Conservation (phyloP, 345 rosid species). For the Rhizophora apiculata region DNA sequence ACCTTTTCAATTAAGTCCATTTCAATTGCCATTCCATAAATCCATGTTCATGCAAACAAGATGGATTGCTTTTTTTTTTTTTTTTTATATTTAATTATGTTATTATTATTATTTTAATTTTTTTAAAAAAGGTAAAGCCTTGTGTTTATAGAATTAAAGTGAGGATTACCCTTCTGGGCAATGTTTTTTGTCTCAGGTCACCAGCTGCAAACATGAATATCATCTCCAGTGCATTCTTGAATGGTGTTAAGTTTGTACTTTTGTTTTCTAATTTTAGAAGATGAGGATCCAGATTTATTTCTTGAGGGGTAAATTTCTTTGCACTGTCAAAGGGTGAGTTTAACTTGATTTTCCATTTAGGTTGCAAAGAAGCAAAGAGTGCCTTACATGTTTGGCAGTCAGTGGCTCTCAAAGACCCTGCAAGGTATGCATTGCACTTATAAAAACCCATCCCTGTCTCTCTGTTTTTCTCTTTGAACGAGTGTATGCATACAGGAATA, state of each 20-base stretch:
- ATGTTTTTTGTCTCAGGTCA: slow-evolving; percentile 47
- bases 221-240: slow-evolving; percentile 96
- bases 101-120: too few species aligned
- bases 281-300: not conserved
- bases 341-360: slow-evolving; percentile 35
- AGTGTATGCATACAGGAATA: not conserved
- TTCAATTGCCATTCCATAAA: too few species aligned
- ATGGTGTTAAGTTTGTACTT: slow-evolving; percentile 43
- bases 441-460: not conserved
- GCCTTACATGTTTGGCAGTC: slow-evolving; percentile 88
- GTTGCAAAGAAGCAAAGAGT: slow-evolving; percentile 95
- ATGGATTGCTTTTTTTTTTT: too few species aligned
- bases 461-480: not conserved
- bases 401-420: slow-evolving; percentile 62
- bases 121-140: not conserved
- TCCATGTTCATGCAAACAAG: too few species aligned
- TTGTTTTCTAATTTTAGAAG: not conserved
- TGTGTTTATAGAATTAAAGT: not conserved
- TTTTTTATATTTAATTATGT: too few species aligned
- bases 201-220: slow-evolving; percentile 91
- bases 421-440: slow-evolving; percentile 39
- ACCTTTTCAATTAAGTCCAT: too few species aligned
- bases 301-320: not conserved
- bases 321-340: not conserved
- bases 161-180: slow-evolving; percentile 1